A percentile compares a stretch with the other conserved stretches of the same genome.
phyloP scores from a whole-genome alignment of 306 rosid species.

The Phaseolus lunatus region DNA sequence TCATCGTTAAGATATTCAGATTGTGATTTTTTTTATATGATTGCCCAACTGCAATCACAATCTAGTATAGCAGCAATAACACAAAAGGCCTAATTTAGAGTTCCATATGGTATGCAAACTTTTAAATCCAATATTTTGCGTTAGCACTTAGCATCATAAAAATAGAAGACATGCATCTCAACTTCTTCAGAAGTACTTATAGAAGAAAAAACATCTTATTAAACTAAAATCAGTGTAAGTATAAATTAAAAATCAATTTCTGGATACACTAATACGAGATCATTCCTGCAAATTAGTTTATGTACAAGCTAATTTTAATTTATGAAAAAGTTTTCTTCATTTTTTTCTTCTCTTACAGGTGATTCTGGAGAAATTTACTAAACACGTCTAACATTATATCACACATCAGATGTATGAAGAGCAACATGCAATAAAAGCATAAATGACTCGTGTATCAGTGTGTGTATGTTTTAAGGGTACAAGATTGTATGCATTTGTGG shows the following conservation, averaged over 20 bases:
- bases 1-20: neutral
- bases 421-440: constrained; percentile 4
- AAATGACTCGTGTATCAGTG: neutral
- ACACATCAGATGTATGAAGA: neutral
- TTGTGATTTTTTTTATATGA: neutral
- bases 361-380: no score
- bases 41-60: constrained; percentile 8
- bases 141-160: neutral
- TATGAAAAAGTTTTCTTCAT: no score
- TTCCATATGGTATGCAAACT: neutral
- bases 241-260: no score
- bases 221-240: neutral
- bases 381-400: neutral
- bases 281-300: neutral
- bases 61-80: constrained; percentile 8
- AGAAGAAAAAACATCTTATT: no score
- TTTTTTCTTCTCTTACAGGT: neutral
- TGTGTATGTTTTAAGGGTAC: neutral
- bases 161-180: neutral
- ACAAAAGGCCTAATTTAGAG: neutral
- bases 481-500: neutral
- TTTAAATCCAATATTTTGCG: constrained; percentile 1
- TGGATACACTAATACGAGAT: neutral
- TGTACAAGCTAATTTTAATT: no score
- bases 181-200: no score